Conservation (phyloP, 78 protist species). For the Chrysochromulina parva region DNA sequence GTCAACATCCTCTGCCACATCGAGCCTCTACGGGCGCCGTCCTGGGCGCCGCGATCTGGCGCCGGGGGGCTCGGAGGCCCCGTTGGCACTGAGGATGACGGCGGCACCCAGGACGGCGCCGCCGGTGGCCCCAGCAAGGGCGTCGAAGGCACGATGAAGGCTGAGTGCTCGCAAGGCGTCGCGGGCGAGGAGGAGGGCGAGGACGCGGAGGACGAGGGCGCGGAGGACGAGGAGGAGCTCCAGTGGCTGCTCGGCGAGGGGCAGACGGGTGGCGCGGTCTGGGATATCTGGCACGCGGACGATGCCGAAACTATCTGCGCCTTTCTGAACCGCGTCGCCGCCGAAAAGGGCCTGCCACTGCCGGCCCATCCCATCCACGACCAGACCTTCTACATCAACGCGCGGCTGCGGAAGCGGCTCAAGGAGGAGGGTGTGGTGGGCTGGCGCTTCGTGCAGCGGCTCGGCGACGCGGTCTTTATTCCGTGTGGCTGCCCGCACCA, state of each 20-base stretch:
- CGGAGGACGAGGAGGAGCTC: neutral
- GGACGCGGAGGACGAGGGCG: neutral
- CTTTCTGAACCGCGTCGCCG: neutral
- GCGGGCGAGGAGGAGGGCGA: neutral
- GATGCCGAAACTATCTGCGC: neutral
- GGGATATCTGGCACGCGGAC: neutral
- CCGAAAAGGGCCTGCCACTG: neutral
- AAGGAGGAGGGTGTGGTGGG: neutral
- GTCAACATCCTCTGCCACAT: neutral
- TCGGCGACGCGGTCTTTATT: neutral
- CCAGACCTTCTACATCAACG: neutral
- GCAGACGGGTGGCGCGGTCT: neutral
- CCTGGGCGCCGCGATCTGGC: neutral
- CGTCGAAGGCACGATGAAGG: neutral
- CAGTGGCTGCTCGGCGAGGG: neutral
- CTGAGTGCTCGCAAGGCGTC: neutral
- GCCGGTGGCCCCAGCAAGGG: neutral
- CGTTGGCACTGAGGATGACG: neutral
- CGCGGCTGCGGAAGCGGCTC: neutral
- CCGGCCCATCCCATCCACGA: neutral
- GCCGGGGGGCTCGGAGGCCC: neutral
- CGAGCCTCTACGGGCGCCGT: neutral
- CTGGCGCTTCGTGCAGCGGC: neutral
- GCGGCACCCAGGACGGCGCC: neutral
- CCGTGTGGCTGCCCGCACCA: slow-evolving; percentile 12